Evolutionary conservation across 345 rosid species (phyloP).

Genomic region (Salix suchowensis): DNA sequence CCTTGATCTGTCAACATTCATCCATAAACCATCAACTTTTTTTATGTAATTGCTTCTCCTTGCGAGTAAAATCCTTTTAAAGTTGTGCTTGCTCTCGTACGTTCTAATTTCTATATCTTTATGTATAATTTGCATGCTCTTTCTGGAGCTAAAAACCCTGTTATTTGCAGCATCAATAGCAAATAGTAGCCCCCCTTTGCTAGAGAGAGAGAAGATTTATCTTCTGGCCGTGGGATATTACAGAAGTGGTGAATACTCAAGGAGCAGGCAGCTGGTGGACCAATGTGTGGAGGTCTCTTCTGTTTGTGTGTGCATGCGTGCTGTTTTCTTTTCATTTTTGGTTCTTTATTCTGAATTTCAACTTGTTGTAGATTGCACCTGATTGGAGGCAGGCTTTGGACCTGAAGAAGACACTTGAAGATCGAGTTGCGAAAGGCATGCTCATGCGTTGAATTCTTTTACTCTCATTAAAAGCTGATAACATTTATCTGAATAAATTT

Average conservation of each 20-base stretch:
- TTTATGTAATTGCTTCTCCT: not conserved
- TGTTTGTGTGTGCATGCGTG: not conserved
- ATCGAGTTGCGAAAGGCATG: constrained; percentile 60
- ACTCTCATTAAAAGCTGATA: not conserved
- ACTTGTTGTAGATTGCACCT: constrained; percentile 53
- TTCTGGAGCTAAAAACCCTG: not conserved
- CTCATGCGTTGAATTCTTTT: not conserved
- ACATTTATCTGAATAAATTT: not conserved
- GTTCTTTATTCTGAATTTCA: not conserved
- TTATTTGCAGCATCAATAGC: constrained; percentile 52
- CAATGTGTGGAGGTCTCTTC: constrained; percentile 56
- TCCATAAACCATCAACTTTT: not conserved
- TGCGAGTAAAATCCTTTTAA: not conserved
- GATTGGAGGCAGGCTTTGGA: constrained; percentile 77
- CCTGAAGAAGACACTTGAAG: constrained; percentile 67
- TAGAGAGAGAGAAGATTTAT: constrained; percentile 55
- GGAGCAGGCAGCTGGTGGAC: constrained; percentile 63
- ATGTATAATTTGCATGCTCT: not conserved
- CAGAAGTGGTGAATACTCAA: constrained; percentile 60
- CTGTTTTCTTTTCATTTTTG: not conserved
- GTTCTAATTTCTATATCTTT: not conserved
- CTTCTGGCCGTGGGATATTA: constrained; percentile 80
- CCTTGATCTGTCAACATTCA: not conserved
- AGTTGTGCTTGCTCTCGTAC: constrained; percentile 6
- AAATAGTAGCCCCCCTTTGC: constrained; percentile 38